Evolutionary conservation across 306 rosid genomes (phyloP).

Genomic region (Purshia tridentata): DNA sequence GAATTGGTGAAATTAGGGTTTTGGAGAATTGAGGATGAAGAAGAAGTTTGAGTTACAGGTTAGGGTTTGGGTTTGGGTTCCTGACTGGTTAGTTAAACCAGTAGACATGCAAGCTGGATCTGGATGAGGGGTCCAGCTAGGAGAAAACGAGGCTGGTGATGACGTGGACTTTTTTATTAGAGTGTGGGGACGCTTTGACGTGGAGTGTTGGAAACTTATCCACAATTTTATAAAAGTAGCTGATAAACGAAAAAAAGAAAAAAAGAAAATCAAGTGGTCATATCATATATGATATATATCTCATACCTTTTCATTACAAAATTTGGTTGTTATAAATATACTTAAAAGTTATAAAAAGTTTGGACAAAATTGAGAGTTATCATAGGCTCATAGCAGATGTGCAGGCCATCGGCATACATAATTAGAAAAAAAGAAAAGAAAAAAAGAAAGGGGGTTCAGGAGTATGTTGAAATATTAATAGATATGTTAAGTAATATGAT

Average conservation of each 20-base stretch:
- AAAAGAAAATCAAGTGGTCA: too few species aligned
- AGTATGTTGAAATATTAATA: too few species aligned
- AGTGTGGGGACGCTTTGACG: constrained; percentile 8
- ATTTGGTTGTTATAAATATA: too few species aligned
- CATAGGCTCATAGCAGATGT: too few species aligned
- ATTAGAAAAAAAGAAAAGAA: too few species aligned
- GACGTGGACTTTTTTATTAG: background rate
- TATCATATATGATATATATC: too few species aligned
- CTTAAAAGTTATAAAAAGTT: too few species aligned
- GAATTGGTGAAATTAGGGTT: background rate
- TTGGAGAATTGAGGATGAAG: background rate
- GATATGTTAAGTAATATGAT: too few species aligned
- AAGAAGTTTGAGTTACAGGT: constrained; percentile 20
- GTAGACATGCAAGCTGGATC: background rate
- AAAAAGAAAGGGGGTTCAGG: too few species aligned
- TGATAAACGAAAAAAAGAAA: background rate
- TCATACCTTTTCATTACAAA: too few species aligned
- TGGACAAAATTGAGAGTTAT: too few species aligned
- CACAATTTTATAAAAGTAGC: background rate
- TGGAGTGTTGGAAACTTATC: constrained; percentile 3
- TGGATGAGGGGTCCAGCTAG: background rate
- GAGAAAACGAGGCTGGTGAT: background rate
- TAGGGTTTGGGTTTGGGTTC: constrained; percentile 14
- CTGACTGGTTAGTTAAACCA: background rate
- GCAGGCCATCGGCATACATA: too few species aligned